Base-by-base conservation (phyloP, 2,329 filamentous ascomycete genomes). In the Aspergillus fructus region DNA sequence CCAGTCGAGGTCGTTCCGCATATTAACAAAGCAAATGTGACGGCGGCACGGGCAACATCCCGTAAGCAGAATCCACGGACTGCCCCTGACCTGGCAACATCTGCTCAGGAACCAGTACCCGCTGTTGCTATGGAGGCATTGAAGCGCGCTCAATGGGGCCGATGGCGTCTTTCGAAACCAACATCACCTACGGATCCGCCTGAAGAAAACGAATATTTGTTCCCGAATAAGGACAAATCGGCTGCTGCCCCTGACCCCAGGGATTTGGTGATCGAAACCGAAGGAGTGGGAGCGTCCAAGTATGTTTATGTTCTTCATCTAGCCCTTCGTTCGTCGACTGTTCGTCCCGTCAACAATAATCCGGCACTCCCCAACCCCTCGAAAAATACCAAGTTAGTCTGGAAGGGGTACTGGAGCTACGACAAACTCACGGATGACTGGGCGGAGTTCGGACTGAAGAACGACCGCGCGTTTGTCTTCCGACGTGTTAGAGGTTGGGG, bases 351-450 rank as follows among this genome's bases (percentile, higher is more conserved):
- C 62, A 83, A 81, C 0, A 43, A 64, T 11, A 62, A 56, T 13
- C 52, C 58, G 15, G 39, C 64, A 11, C 61, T 64, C 37, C 60
- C 67, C 7, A 76, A 75, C 49, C 78, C 79, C 1, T 79, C 86
- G 0, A 85, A 86, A 70, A 96, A 96, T 68, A 97, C 93, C 61
- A 96, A 96, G 75, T 76, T 99, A 50, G 78, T 80, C 0, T 99
- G 94, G 93, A 89, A 89, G 66, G 89, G 89, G 1, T 97, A 93
- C 71, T 96, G 91, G 85, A 93, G 88, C 76, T 93, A 96, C 71
- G 96, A 97, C 71, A 84, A 85, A 64, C 74, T 96, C 68, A 96
- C 91, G 7, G 92, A 96, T 71, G 93, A 97, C 74, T 94, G 90
- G 89, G 90, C 82, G 4, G 89, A 90, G 75, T 97, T 97, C 74